These are phyloP conservation scores for Podospora bellae-mahoneyi DNA, from an alignment of 495 filamentous ascomycete genomes.

Conservation along the genomic window DNA sequence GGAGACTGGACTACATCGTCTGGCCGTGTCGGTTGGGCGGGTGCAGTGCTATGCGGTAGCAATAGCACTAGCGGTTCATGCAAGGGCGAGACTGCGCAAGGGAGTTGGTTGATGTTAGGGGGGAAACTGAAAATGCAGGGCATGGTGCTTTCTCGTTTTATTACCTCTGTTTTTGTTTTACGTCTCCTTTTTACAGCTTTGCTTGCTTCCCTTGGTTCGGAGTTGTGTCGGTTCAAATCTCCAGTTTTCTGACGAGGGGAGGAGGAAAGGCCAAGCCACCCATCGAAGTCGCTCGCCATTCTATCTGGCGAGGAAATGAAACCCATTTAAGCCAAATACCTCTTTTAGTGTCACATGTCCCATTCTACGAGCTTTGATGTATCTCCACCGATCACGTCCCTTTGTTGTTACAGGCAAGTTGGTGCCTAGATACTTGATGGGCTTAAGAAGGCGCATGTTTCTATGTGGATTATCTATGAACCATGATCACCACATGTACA, in stretches of 20 bases:
- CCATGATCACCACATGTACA: too few species aligned
- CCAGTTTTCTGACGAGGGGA: background rate
- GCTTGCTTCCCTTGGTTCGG: conserved; percentile 4
- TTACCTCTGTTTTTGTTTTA: conserved; percentile 23
- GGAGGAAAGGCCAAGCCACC: background rate
- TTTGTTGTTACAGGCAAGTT: background rate
- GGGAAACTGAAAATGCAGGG: conserved; percentile 38
- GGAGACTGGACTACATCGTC: conserved; percentile 5
- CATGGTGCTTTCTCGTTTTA: conserved; percentile 29
- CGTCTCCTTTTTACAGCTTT: conserved; percentile 17
- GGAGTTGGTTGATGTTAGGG: conserved; percentile 35
- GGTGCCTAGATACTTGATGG: too few species aligned
- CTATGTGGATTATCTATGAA: too few species aligned
- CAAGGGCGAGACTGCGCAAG: conserved; percentile 27
- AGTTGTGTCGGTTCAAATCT: conserved; percentile 6
- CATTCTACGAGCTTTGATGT: background rate
- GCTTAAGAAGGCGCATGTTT: too few species aligned
- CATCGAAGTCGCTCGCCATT: background rate
- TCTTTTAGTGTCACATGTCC: background rate
- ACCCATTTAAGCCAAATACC: background rate
- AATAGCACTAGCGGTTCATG: conserved; percentile 24
- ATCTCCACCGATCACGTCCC: background rate
- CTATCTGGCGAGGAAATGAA: conserved; percentile 4
- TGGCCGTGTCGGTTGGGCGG: conserved; percentile 10
- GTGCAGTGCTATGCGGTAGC: conserved; percentile 24